These are phyloP conservation scores for Lentinula sp. DNA, from an alignment of 768 basidiomycete species.

Conservation along the genomic window DNA sequence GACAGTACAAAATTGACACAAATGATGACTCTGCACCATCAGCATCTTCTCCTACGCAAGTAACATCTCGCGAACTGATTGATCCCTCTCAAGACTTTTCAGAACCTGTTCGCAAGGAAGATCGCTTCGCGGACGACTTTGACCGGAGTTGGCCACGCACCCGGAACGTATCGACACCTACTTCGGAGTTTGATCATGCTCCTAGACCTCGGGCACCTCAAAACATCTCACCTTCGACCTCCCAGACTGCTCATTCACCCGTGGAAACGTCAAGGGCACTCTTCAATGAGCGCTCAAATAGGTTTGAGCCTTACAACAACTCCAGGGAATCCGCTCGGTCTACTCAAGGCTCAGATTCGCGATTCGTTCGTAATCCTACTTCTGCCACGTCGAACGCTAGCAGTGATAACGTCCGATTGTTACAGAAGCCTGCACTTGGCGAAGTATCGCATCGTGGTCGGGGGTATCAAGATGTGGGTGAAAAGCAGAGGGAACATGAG, in stretches of 20 bases:
- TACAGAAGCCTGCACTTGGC: constrained; percentile 44
- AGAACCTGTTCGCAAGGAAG: constrained; percentile 70
- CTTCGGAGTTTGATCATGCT: constrained; percentile 11
- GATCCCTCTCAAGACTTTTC: constrained; percentile 17
- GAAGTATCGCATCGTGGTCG: not conserved
- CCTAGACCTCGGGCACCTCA: not conserved
- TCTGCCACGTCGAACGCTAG: constrained; percentile 25
- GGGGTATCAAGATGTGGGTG: not conserved
- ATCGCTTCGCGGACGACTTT: constrained; percentile 90
- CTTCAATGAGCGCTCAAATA: constrained; percentile 95
- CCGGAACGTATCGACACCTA: constrained; percentile 38
- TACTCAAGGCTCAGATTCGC: constrained; percentile 30
- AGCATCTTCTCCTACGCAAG: constrained; percentile 16
- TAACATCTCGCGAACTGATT: constrained; percentile 12
- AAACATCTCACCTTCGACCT: constrained; percentile 25
- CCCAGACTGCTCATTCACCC: constrained; percentile 38
- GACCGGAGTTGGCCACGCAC: constrained; percentile 95
- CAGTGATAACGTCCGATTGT: constrained; percentile 40
- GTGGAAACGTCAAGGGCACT: constrained; percentile 64
- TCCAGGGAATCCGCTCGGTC: constrained; percentile 39
- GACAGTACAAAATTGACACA: constrained; percentile 78
- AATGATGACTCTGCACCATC: constrained; percentile 27
- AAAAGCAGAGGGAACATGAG: not conserved
- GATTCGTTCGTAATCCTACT: constrained; percentile 39
- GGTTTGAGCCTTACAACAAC: constrained; percentile 75